Evolutionary conservation across 2,329 filamentous ascomycete genomes (phyloP).

Genomic region (Aspergillus pseudoglaucus): DNA sequence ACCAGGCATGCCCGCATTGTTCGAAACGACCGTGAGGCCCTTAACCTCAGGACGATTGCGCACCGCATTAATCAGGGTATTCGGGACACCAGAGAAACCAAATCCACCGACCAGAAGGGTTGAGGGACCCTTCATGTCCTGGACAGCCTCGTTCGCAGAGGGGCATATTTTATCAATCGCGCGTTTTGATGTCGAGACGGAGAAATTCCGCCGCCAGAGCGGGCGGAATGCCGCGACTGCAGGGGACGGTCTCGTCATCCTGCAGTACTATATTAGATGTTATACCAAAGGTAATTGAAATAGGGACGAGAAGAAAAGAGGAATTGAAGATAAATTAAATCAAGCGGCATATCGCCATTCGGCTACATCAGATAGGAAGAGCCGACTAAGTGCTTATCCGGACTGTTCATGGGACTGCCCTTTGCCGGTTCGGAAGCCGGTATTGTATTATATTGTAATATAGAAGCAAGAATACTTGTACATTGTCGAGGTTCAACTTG

Average conservation of each 20-base stretch:
- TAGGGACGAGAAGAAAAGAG: slow-evolving; percentile 2
- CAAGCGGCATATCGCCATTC: slow-evolving; percentile 3
- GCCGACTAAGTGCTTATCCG: slow-evolving; percentile 26
- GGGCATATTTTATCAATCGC: slow-evolving; percentile 70
- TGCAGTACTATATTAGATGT: slow-evolving; percentile 4
- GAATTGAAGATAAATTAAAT: slow-evolving; percentile 2
- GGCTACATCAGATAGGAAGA: slow-evolving; percentile 12
- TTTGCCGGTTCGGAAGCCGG: slow-evolving; percentile 15
- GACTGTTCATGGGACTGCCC: slow-evolving; percentile 1
- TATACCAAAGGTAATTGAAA: not conserved
- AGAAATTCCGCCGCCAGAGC: slow-evolving; percentile 52
- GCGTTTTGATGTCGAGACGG: slow-evolving; percentile 54
- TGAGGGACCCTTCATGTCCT: slow-evolving; percentile 64
- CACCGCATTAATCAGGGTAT: slow-evolving; percentile 55
- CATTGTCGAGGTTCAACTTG: not conserved
- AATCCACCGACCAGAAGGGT: slow-evolving; percentile 72
- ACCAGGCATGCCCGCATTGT: slow-evolving; percentile 69
- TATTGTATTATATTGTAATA: not conserved
- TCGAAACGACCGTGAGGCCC: slow-evolving; percentile 70
- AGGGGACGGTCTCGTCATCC: slow-evolving; percentile 22
- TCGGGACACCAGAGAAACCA: slow-evolving; percentile 59
- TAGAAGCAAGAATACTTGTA: not conserved
- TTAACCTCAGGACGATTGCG: slow-evolving; percentile 51
- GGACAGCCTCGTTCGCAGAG: slow-evolving; percentile 63
- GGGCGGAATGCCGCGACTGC: slow-evolving; percentile 26